Evolutionary conservation across 179 eudicot species (phyloP).

Genomic region (Gypsophila paniculata): DNA sequence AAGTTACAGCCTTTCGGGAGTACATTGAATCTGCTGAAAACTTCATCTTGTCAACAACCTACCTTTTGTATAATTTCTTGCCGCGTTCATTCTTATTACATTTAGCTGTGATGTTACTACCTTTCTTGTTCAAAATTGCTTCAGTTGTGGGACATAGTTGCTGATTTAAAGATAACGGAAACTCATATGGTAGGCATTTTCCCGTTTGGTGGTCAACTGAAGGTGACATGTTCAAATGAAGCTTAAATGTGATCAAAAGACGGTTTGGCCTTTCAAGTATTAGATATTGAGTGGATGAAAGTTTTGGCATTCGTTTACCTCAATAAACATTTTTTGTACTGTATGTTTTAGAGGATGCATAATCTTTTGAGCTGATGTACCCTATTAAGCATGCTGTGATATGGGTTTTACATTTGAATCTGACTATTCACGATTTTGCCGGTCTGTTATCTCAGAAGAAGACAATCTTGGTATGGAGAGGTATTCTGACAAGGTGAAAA

Average conservation of each 20-base stretch:
- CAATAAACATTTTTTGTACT: background rate
- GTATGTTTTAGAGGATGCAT: background rate
- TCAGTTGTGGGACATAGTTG: no score
- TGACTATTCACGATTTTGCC: slow-evolving; percentile 12
- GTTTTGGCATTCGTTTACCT: no score
- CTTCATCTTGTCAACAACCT: background rate
- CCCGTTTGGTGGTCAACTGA: no score
- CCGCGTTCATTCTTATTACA: no score
- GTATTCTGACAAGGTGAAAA: slow-evolving; percentile 25
- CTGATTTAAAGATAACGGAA: no score
- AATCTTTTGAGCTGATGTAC: no score
- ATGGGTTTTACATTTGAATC: slow-evolving; percentile 2
- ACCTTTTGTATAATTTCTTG: no score
- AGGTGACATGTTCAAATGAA: no score
- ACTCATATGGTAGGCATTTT: no score
- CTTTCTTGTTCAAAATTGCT: no score
- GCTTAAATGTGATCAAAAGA: no score
- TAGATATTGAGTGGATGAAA: background rate
- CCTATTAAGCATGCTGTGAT: background rate
- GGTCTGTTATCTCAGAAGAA: slow-evolving; percentile 21
- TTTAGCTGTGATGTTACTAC: no score
- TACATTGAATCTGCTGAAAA: background rate
- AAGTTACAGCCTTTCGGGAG: background rate
- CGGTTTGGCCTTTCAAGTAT: background rate
- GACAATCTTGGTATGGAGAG: slow-evolving; percentile 27